These are phyloP conservation scores for Exophiala xenobiotica DNA, from an alignment of 2,329 filamentous ascomycete genomes.

Conservation along the genomic window DNA sequence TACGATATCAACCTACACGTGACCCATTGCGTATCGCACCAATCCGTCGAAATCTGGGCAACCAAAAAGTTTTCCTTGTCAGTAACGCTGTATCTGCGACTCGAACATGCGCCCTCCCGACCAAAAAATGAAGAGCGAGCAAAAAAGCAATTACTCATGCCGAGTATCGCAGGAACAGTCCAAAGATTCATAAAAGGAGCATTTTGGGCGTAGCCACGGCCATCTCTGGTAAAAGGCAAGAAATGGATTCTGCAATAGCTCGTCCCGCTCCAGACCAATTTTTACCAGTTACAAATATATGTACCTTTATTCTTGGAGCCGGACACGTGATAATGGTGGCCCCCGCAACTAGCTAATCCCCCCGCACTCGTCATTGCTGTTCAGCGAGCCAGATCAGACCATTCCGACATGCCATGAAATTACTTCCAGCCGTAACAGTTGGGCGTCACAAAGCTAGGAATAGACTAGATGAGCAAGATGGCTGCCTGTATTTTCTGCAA, in stretches of 20 bases:
- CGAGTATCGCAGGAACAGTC: slow-evolving; percentile 35
- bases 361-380: not conserved
- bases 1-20: no score
- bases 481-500: slow-evolving; percentile 93
- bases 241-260: slow-evolving; percentile 70
- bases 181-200: slow-evolving; percentile 62
- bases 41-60: no score
- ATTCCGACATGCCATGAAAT: not conserved
- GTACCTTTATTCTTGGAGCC: slow-evolving; percentile 16
- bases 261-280: slow-evolving; percentile 61
- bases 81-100: no score
- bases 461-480: slow-evolving; percentile 21
- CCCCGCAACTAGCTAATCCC: not conserved
- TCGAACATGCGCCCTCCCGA: not conserved
- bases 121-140: not conserved
- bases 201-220: slow-evolving; percentile 63
- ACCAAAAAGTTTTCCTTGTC: no score
- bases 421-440: not conserved
- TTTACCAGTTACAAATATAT: slow-evolving; percentile 21
- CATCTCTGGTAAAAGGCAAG: slow-evolving; percentile 81
- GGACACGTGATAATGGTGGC: slow-evolving; percentile 9
- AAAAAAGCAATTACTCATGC: slow-evolving; percentile 12
- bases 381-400: not conserved
- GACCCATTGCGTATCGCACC: no score
- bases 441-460: not conserved